Conservation (phyloP, 2,329 filamentous ascomycete genomes). For the Gaeumannomyces tritici region DNA sequence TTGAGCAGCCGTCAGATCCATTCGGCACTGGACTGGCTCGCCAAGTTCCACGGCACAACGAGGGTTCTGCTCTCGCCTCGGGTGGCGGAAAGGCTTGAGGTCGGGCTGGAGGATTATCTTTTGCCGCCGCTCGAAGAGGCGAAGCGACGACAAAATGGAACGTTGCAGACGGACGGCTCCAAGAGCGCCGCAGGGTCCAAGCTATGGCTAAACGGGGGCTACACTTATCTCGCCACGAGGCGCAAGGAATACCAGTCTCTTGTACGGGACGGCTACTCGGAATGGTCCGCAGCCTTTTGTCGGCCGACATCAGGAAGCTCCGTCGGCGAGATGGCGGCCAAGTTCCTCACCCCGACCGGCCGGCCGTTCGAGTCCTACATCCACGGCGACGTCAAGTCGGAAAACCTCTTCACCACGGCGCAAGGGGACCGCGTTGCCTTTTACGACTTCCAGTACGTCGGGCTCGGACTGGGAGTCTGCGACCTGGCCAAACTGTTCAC, state of each 20-base stretch:
- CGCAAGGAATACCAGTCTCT: conserved; percentile 44
- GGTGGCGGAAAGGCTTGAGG: conserved; percentile 11
- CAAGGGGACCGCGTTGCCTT: conserved; percentile 45
- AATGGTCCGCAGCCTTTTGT: conserved; percentile 46
- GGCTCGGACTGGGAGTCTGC: conserved; percentile 53
- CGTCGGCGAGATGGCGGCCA: conserved; percentile 40
- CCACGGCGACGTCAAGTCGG: conserved; percentile 61
- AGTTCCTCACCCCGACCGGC: conserved; percentile 35
- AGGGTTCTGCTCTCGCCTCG: conserved; percentile 31
- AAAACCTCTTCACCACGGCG: conserved; percentile 52
- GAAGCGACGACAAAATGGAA: conserved; percentile 17
- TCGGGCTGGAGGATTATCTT: conserved; percentile 21
- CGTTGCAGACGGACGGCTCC: too few species aligned
- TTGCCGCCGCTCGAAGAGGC: conserved; percentile 47
- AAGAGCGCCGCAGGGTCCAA: conserved; percentile 13
- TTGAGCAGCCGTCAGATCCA: conserved; percentile 37
- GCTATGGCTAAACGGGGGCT: conserved; percentile 57
- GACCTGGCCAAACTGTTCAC: conserved; percentile 60
- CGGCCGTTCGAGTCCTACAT: conserved; percentile 44
- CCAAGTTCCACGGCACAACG: conserved; percentile 43
- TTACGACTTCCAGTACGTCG: conserved; percentile 62
- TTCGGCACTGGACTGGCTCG: conserved; percentile 52
- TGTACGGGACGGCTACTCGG: conserved; percentile 31
- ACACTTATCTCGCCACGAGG: conserved; percentile 58
- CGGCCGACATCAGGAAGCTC: neutral